Evolutionary conservation across 306 rosid genomes (phyloP).

Genomic region (Medicago truncatula): MtrunA17r5.0-ANR NC_053048.1:41831001-41831500

Average conservation of each 20-base stretch:
- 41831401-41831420: conserved; percentile 22
- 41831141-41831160: conserved; percentile 71
- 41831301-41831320: conserved; percentile 94
- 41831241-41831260: conserved; percentile 71
- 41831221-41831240: conserved; percentile 86
- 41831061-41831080: conserved; percentile 20
- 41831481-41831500: not conserved
- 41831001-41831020: conserved; percentile 14
- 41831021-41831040: conserved; percentile 15
- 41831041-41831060: not conserved
- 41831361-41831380: conserved; percentile 90
- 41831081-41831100: conserved; percentile 21
- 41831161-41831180: conserved; percentile 57
- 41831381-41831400: conserved; percentile 68
- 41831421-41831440: not conserved
- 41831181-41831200: conserved; percentile 79
- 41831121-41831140: conserved; percentile 38
- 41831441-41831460: not conserved
- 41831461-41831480: not conserved
- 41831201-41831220: conserved; percentile 77
- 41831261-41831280: conserved; percentile 75
- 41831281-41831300: conserved; percentile 88
- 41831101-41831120: conserved; percentile 18
- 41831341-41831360: conserved; percentile 98
- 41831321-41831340: conserved; percentile 94